A percentile compares a stretch with the other conserved stretches of the same genome.
Evolutionary conservation across 371 early-diverging fungal species (phyloP).

Genomic region (Mucor lusitanicus): DNA sequence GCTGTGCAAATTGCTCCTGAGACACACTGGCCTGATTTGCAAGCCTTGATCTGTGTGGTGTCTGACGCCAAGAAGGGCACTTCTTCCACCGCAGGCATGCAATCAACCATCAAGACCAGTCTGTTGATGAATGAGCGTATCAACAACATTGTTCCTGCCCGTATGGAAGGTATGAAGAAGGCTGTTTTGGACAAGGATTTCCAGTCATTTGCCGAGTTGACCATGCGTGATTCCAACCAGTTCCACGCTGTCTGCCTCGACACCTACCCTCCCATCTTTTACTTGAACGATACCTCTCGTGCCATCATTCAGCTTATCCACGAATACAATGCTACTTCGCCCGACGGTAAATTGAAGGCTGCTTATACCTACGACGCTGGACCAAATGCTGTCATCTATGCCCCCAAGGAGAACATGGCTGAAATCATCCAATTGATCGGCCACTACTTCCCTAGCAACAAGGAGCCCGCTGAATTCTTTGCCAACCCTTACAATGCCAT

Average conservation of each 20-base stretch:
- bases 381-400: conserved; percentile 97
- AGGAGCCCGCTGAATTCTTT: conserved; percentile 54
- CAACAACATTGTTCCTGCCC: conserved; percentile 76
- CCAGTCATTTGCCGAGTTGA: conserved; percentile 87
- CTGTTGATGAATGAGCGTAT: conserved; percentile 85
- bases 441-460: conserved; percentile 79
- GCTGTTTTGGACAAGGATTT: conserved; percentile 91
- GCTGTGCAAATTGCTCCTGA: conserved; percentile 91
- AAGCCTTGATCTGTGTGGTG: conserved; percentile 92
- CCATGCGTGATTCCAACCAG: conserved; percentile 98
- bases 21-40: conserved; percentile 94
- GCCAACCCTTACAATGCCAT: conserved; percentile 63
- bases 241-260: conserved; percentile 97
- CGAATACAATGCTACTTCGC: conserved; percentile 77
- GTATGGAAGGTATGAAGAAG: conserved; percentile 83
- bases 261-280: conserved; percentile 94
- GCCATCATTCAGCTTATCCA: conserved; percentile 85
- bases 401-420: conserved; percentile 75
- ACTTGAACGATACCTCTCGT: conserved; percentile 93
- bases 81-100: conserved; percentile 97
- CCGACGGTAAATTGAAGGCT: conserved; percentile 64
- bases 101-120: conserved; percentile 92
- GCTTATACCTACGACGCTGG: conserved; percentile 98
- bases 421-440: conserved; percentile 84
- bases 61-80: conserved; percentile 92